phyloP scores from a whole-genome alignment of 208 protist genomes.

The Leishmania martiniquensis region DNA sequence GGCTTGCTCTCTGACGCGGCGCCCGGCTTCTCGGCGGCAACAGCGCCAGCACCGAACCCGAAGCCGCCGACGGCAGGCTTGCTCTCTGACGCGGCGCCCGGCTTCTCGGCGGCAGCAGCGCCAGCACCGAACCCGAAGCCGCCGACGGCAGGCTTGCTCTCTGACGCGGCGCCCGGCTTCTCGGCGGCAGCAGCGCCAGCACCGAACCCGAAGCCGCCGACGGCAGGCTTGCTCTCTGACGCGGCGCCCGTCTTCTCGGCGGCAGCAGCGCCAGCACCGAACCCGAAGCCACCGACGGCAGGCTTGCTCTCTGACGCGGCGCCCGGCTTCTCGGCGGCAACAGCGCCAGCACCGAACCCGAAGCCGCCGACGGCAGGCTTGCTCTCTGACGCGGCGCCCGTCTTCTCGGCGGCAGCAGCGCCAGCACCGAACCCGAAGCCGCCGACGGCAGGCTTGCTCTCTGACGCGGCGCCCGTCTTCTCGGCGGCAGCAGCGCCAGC shows the following conservation, averaged over 20 bases:
- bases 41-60: constrained; percentile 5
- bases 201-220: not conserved
- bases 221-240: not conserved
- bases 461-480: not conserved
- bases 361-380: not conserved
- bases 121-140: constrained; percentile 6
- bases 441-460: not conserved
- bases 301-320: not conserved
- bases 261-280: constrained; percentile 4
- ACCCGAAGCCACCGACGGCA: not conserved
- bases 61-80: not conserved
- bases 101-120: constrained; percentile 2
- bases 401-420: not conserved
- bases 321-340: constrained; percentile 1
- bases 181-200: not conserved
- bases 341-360: constrained; percentile 9
- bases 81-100: constrained; percentile 6
- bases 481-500: not conserved
- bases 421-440: not conserved
- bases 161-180: constrained; percentile 8
- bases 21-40: not conserved
- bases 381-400: not conserved
- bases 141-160: not conserved
- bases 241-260: not conserved
- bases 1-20: not conserved